Evolutionary conservation across 2,329 filamentous ascomycete species (phyloP).

Genomic region (Alternaria sp.): DNA sequence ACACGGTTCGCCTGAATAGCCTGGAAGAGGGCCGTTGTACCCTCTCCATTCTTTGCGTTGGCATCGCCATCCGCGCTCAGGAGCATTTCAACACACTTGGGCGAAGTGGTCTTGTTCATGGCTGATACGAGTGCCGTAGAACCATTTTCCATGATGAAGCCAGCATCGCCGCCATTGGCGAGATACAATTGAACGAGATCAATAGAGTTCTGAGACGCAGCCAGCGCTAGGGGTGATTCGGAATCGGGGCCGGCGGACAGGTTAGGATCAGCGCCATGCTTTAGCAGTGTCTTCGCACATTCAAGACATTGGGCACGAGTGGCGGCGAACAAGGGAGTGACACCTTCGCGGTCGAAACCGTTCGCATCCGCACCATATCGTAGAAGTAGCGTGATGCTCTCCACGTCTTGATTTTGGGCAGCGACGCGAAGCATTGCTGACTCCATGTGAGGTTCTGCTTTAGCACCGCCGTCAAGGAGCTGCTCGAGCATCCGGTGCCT

Average conservation of each 20-base stretch:
- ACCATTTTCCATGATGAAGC: slow-evolving; percentile 61
- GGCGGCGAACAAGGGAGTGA: slow-evolving; percentile 38
- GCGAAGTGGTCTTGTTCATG: slow-evolving; percentile 65
- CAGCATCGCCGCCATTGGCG: slow-evolving; percentile 66
- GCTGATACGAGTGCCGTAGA: slow-evolving; percentile 66
- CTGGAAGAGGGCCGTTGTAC: slow-evolving; percentile 68
- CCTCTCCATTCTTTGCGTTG: slow-evolving; percentile 66
- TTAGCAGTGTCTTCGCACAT: slow-evolving; percentile 55
- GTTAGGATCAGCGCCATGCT: slow-evolving; percentile 32
- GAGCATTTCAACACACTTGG: slow-evolving; percentile 63
- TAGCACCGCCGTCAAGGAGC: slow-evolving; percentile 41
- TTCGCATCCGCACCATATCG: slow-evolving; percentile 41
- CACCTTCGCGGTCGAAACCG: slow-evolving; percentile 36
- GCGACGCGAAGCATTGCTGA: slow-evolving; percentile 41
- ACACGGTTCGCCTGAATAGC: slow-evolving; percentile 64
- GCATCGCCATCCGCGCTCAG: slow-evolving; percentile 66
- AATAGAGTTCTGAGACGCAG: slow-evolving; percentile 60
- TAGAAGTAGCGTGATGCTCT: slow-evolving; percentile 37
- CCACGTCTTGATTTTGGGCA: slow-evolving; percentile 38
- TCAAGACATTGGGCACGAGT: slow-evolving; percentile 39
- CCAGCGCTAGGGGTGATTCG: slow-evolving; percentile 63
- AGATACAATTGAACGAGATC: slow-evolving; percentile 66
- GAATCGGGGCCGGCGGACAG: slow-evolving; percentile 51
- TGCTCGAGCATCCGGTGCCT: slow-evolving; percentile 65
- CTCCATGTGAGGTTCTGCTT: slow-evolving; percentile 37